A percentile compares a stretch with the other conserved stretches of the same genome.
These are phyloP conservation scores for Taphrina wiesneri DNA, from an alignment of 1,139 yeast genomes.

Conservation along the genomic window DNA sequence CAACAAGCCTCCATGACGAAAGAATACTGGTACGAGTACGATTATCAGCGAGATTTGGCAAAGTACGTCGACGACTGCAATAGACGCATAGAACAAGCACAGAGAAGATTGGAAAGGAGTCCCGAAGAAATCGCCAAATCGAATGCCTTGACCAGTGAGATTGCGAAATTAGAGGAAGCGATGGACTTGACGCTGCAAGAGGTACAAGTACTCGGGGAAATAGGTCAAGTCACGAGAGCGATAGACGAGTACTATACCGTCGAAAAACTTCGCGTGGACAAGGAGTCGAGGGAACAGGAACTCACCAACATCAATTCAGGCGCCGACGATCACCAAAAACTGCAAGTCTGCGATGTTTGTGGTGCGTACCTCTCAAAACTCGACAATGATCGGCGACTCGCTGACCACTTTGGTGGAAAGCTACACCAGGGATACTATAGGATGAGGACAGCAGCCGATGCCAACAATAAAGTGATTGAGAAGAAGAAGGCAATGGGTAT, in stretches of 20 bases:
- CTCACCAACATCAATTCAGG: constrained; percentile 34
- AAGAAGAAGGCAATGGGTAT: constrained; percentile 22
- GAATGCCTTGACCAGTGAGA: constrained; percentile 53
- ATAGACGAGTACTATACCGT: constrained; percentile 51
- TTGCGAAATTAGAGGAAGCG: constrained; percentile 65
- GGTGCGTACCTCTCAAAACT: constrained; percentile 86
- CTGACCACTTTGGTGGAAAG: constrained; percentile 86
- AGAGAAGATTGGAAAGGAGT: constrained; percentile 69
- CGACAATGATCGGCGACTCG: constrained; percentile 85
- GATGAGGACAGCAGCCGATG: constrained; percentile 29
- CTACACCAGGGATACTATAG: constrained; percentile 36
- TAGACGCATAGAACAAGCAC: constrained; percentile 63
- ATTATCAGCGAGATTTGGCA: constrained; percentile 56
- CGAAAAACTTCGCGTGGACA: constrained; percentile 47
- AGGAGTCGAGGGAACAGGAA: constrained; percentile 42
- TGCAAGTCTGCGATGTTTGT: constrained; percentile 88
- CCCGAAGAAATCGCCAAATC: constrained; percentile 64
- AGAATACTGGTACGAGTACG: constrained; percentile 59
- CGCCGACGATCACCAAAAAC: constrained; percentile 61
- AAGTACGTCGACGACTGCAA: constrained; percentile 67
- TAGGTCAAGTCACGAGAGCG: constrained; percentile 57
- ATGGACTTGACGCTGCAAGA: constrained; percentile 74
- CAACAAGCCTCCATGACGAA: constrained; percentile 57
- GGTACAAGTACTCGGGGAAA: constrained; percentile 57
- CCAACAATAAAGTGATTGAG: constrained; percentile 15